Base-by-base conservation (phyloP, 495 filamentous ascomycete genomes). In the Aspergillus diversus region DNA sequence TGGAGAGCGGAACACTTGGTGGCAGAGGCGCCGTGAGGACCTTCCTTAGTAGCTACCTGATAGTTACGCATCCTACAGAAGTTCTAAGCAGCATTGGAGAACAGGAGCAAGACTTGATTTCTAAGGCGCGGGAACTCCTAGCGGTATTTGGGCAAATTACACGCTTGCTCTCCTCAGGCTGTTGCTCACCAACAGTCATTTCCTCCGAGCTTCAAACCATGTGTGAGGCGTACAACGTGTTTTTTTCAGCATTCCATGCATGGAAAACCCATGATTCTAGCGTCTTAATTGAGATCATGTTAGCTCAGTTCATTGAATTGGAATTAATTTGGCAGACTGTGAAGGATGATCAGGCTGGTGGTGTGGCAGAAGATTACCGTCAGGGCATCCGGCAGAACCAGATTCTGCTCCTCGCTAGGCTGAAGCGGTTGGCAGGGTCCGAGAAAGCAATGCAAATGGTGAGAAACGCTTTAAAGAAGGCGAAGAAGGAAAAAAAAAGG, bases 261-360 rank as follows among this genome's bases (percentile, higher is more conserved):
- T 99, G 95, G 95, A 97, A 97, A 73, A 85, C 92, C 8, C 87
- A 92, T 57, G 95, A 99, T 73, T 95, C 94, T 1, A 89, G 87
- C 50, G 90, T 92, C 5, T 76, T 99, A 35, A 89, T 98, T 60
- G 91, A 96, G 64, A 92, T 94, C 56, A 98, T 99, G 95, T 82
- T 98, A 31, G 88, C 93, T 50, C 93, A 97, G 72, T 98, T 97
- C 72, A 90, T 96, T 34, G 94, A 97, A 72, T 80, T 99, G 16
- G 95, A 99, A 71, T 86, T 92, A 31, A 99, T 99, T 35, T 97
- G 92, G 88, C 92, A 97, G 71, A 93, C 91, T 8, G 94, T 98
- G 70, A 98, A 98, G 67, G 87, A 96, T 72, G 91, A 94, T 64
- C 89, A 84, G 17, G 89, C 90, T 43, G 91, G 89, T n/a, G 87